Conservation (phyloP, 805 yeast genomes). For the Maudiozyma turicensis region DNA sequence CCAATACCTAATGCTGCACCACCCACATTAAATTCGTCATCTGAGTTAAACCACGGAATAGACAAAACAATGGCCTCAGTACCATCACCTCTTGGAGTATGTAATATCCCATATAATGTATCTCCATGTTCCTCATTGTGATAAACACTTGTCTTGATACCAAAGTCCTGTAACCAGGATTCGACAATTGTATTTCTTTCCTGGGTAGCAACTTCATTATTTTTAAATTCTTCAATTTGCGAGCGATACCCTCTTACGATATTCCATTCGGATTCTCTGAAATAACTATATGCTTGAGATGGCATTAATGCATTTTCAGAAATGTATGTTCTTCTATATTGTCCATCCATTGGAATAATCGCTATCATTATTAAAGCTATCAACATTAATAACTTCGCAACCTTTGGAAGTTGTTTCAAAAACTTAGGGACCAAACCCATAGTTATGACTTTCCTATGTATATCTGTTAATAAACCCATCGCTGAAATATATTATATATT, state of each 20-base stretch:
- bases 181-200: constrained; percentile 39
- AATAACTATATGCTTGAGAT: constrained; percentile 86
- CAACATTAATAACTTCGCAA: constrained; percentile 35
- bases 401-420: constrained; percentile 33
- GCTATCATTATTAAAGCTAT: constrained; percentile 51
- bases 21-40: constrained; percentile 59
- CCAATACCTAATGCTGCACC: constrained; percentile 69
- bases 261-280: constrained; percentile 92
- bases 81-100: constrained; percentile 91
- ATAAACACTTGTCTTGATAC: constrained; percentile 52
- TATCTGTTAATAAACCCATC: constrained; percentile 21
- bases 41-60: constrained; percentile 76
- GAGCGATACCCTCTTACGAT: constrained; percentile 71
- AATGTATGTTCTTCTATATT: constrained; percentile 72
- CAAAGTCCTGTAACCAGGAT: constrained; percentile 59
- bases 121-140: constrained; percentile 34
- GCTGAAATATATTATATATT: neutral
- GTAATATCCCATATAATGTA: constrained; percentile 69
- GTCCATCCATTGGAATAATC: constrained; percentile 64
- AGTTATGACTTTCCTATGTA: constrained; percentile 36
- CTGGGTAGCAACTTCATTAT: constrained; percentile 13
- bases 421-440: constrained; percentile 40
- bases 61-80: constrained; percentile 89
- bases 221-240: constrained; percentile 31
- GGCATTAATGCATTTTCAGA: constrained; percentile 97